Conservation (phyloP, 2,329 filamentous ascomycete genomes). For the Fusarium verticillioides region DNA sequence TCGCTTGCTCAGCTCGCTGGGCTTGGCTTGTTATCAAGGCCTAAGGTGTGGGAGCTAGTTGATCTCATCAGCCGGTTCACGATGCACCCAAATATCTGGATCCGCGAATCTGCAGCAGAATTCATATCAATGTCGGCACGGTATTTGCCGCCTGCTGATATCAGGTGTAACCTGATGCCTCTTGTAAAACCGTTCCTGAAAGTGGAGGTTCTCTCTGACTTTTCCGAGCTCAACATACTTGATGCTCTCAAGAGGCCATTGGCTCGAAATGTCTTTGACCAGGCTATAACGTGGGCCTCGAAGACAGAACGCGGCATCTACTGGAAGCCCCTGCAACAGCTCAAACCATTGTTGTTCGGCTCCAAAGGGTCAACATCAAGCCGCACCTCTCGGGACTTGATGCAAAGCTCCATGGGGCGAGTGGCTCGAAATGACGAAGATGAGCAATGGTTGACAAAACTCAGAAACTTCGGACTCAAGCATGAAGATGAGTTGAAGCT, state of each 20-base stretch:
- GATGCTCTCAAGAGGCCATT: conserved; percentile 87
- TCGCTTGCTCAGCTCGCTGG: conserved; percentile 89
- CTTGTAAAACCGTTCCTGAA: conserved; percentile 86
- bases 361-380: conserved; percentile 64
- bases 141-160: conserved; percentile 82
- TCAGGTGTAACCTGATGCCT: conserved; percentile 84
- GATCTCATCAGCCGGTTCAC: conserved; percentile 86
- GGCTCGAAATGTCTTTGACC: conserved; percentile 82
- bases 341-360: conserved; percentile 72
- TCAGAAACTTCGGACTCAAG: conserved; percentile 85
- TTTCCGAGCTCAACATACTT: conserved; percentile 79
- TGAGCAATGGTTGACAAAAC: conserved; percentile 87
- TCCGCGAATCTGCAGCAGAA: conserved; percentile 86
- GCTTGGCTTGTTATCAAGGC: conserved; percentile 85
- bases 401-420: conserved; percentile 68
- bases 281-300: conserved; percentile 85
- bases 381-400: conserved; percentile 66
- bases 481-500: conserved; percentile 91
- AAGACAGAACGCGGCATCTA: conserved; percentile 86
- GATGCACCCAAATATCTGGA: conserved; percentile 95
- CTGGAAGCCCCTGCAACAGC: conserved; percentile 81
- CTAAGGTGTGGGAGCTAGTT: conserved; percentile 87
- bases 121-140: conserved; percentile 82
- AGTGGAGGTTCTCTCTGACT: conserved; percentile 70
- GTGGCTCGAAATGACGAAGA: conserved; percentile 88